phyloP scores from a whole-genome alignment of 1,284 basidiomycete species.

The Crepidotus sp. region DNA sequence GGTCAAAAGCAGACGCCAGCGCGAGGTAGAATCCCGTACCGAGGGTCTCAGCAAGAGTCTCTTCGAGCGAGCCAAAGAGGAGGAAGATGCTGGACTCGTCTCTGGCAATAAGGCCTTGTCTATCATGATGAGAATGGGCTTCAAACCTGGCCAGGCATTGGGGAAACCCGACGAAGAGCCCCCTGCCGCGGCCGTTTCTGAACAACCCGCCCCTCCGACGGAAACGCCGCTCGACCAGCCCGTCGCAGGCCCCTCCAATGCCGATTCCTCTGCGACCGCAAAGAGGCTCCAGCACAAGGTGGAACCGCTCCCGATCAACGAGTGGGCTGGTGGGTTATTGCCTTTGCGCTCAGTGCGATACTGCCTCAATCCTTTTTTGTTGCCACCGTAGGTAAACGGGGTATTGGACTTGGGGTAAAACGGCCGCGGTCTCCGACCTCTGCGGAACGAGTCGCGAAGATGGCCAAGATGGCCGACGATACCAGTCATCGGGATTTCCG shows the following conservation, averaged over 20 bases:
- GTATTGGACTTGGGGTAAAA: constrained; percentile 60
- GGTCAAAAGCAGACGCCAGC: constrained; percentile 53
- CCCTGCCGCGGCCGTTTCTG: constrained; percentile 12
- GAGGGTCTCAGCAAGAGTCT: constrained; percentile 71
- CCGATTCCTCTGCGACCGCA: constrained; percentile 3
- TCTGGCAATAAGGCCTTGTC: constrained; percentile 62
- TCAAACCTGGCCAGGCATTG: constrained; percentile 70
- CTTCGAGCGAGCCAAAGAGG: constrained; percentile 66
- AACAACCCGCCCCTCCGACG: constrained; percentile 7
- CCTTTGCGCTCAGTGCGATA: constrained; percentile 1
- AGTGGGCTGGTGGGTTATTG: constrained; percentile 60
- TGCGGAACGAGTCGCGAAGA: constrained; percentile 60
- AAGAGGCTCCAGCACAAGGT: constrained; percentile 32
- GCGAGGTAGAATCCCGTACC: constrained; percentile 65
- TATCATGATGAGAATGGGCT: constrained; percentile 89
- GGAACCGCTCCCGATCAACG: constrained; percentile 60
- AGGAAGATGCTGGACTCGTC: constrained; percentile 37
- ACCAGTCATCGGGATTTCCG: constrained; percentile 50
- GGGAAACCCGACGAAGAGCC: constrained; percentile 35
- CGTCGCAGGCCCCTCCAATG: constrained; percentile 4
- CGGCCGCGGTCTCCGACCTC: constrained; percentile 55
- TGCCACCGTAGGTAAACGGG: constrained; percentile 58
- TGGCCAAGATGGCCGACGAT: constrained; percentile 61
- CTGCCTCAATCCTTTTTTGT: not conserved
- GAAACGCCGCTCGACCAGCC: constrained; percentile 13